Conservation (phyloP, 495 filamentous ascomycete species). For the Neurospora sp. region DNA sequence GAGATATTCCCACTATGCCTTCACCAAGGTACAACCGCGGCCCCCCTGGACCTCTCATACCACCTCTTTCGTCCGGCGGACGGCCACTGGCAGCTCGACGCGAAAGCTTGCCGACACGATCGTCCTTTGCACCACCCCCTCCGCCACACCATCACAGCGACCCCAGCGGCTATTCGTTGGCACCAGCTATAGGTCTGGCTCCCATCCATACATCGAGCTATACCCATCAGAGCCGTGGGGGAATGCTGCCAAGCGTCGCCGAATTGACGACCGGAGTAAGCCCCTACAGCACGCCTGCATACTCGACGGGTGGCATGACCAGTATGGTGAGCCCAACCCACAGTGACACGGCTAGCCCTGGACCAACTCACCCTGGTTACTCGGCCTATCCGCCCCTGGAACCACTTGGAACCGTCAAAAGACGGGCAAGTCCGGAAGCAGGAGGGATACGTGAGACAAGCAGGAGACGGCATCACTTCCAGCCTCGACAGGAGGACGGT, state of each 20-base stretch:
- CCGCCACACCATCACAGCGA: constrained; percentile 1
- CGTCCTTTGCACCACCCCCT: constrained; percentile 18
- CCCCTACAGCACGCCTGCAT: constrained; percentile 44
- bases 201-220: constrained; percentile 30
- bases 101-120: constrained; percentile 34
- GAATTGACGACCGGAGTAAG: constrained; percentile 47
- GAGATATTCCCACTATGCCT: constrained; percentile 24
- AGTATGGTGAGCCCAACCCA: constrained; percentile 21
- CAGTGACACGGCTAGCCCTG: constrained; percentile 33
- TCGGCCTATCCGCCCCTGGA: constrained; percentile 26
- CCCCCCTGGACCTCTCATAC: constrained; percentile 10
- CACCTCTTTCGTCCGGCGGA: constrained; percentile 11
- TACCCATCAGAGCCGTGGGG: constrained; percentile 12
- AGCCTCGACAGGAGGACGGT: constrained; percentile 20
- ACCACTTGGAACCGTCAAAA: constrained; percentile 18
- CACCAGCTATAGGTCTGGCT: constrained; percentile 28
- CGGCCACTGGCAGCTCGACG: constrained; percentile 29
- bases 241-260: constrained; percentile 39
- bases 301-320: constrained; percentile 29
- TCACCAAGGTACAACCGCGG: constrained; percentile 28
- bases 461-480: constrained; percentile 30
- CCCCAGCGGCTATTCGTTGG: constrained; percentile 14
- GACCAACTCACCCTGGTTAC: constrained; percentile 27
- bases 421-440: constrained; percentile 32
- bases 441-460: constrained; percentile 28